These are phyloP conservation scores for Talaromyces ruber DNA, from an alignment of 495 filamentous ascomycete species.

Conservation along the genomic window DNA sequence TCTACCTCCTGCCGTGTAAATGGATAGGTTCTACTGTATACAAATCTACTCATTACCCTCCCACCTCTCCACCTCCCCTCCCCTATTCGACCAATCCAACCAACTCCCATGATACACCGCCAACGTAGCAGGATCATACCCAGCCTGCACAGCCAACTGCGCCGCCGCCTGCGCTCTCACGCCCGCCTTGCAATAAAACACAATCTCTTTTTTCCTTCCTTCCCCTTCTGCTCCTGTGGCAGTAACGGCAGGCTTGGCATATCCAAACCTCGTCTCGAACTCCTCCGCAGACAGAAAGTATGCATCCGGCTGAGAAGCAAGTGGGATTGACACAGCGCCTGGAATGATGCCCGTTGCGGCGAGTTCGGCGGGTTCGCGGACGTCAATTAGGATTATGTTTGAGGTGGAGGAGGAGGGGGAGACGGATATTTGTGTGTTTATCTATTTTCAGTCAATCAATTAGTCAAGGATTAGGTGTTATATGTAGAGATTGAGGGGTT, in stretches of 20 bases:
- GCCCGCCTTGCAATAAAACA: conserved; percentile 92
- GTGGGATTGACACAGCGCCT: conserved; percentile 66
- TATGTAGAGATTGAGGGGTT: neutral
- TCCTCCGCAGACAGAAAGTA: conserved; percentile 65
- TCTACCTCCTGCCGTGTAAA: neutral
- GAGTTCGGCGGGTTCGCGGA: conserved; percentile 80
- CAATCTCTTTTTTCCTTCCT: conserved; percentile 45
- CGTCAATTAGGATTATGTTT: conserved; percentile 48
- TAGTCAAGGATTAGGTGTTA: neutral
- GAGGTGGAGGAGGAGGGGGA: conserved; percentile 15
- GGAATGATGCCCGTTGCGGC: conserved; percentile 65
- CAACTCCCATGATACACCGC: conserved; percentile 86
- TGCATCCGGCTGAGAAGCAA: conserved; percentile 67
- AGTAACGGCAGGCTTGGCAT: conserved; percentile 25
- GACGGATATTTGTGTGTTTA: conserved; percentile 28
- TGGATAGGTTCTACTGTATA: too few relatives aligned
- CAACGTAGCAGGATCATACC: conserved; percentile 61
- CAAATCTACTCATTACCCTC: conserved; percentile 21
- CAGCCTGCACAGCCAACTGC: conserved; percentile 63
- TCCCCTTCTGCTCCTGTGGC: conserved; percentile 10
- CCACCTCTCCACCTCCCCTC: conserved; percentile 51
- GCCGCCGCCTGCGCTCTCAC: conserved; percentile 78
- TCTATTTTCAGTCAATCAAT: conserved; percentile 20
- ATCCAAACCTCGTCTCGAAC: conserved; percentile 51
- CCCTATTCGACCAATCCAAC: conserved; percentile 74